Evolutionary conservation across 768 basidiomycete genomes (phyloP).

Genomic region (Russula olivacea): DNA sequence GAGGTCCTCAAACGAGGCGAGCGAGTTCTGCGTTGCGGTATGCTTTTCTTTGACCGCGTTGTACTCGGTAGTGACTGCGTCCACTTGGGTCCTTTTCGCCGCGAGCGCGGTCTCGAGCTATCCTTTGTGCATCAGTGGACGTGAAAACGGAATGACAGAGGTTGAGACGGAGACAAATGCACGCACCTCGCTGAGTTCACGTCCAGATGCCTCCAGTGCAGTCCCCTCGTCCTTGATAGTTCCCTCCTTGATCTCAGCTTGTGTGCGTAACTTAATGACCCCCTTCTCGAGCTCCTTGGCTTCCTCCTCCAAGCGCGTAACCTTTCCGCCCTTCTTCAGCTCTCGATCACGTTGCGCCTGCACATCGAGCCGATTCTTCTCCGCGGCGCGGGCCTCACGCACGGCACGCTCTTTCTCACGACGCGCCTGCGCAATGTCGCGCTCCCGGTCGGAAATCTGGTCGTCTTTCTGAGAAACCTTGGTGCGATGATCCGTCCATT

Average conservation of each 20-base stretch:
- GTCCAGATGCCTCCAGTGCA: slow-evolving; percentile 45
- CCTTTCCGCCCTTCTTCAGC: slow-evolving; percentile 86
- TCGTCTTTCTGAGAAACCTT: slow-evolving; percentile 49
- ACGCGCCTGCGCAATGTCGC: slow-evolving; percentile 43
- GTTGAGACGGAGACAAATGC: neutral
- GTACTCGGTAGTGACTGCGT: slow-evolving; percentile 48
- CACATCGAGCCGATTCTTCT: slow-evolving; percentile 61
- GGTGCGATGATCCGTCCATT: slow-evolving; percentile 66
- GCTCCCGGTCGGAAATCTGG: slow-evolving; percentile 47
- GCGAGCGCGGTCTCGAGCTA: slow-evolving; percentile 54
- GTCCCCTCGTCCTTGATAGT: slow-evolving; percentile 76
- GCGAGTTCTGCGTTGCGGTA: slow-evolving; percentile 49
- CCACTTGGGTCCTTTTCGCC: slow-evolving; percentile 58
- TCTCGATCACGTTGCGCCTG: slow-evolving; percentile 78
- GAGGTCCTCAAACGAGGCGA: slow-evolving; percentile 81
- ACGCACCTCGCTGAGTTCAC: slow-evolving; percentile 58
- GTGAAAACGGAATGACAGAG: neutral
- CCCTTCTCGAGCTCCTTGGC: slow-evolving; percentile 74
- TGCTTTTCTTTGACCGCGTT: slow-evolving; percentile 64
- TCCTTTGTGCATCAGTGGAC: neutral
- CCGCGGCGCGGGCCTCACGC: slow-evolving; percentile 55
- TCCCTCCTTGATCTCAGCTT: slow-evolving; percentile 73
- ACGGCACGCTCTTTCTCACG: slow-evolving; percentile 45
- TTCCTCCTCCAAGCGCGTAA: slow-evolving; percentile 78
- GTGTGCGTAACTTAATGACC: slow-evolving; percentile 75